Base-by-base conservation (phyloP, 768 basidiomycete genomes). In the Basidioascus undulatus region DNA sequence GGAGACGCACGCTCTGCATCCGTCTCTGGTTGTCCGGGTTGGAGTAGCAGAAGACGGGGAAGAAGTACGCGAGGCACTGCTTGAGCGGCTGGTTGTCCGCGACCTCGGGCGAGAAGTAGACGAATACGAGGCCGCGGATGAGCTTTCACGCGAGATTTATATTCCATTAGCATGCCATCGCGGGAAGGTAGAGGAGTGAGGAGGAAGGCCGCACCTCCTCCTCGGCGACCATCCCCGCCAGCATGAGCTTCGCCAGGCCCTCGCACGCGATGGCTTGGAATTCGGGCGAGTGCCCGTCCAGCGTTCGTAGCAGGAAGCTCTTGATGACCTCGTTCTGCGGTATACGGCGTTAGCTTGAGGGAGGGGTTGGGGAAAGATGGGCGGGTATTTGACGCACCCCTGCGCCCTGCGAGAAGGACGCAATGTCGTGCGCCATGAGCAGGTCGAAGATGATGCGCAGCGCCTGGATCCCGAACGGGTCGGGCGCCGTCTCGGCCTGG, bases 11-110 rank as follows among this genome's bases (percentile, higher is more conserved):
- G 64, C 69, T 54, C 50, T 66, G 67, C 65, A 92, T 73, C n/a
- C 67, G 57, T 15, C 66, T 56, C 57, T 92, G 86, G 51, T 87
- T 80, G 18, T 50, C 49, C 5, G 67, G 55, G 0, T 75, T 74
- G n/a, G 81, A 80, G 57, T 74, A 81, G 56, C 79, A 79, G 53
- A 76, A 92, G 0, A 74, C 71, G 2, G 72, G 77, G 59, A 87
- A 73, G 64, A 89, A 89, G 55, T 76, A 79, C 4, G 74, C 67
- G 30, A 92, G 58, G 50, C 76, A 83, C 55, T 94, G 87, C 32
- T 81, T 68, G 15, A 94, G 63, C 41, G 76, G 70, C 44, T 80
- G 75, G 50, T 89, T 94, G 23, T 72, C 69, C 13, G 61, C 65
- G 2, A 81, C 89, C 40, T 74, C 68, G 1, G 81, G 80, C 0